A percentile compares a stretch with the other conserved stretches of the same genome.
These are phyloP conservation scores for Hagleromyces aurorensis DNA, from an alignment of 805 yeast species.

Conservation along the genomic window DNA sequence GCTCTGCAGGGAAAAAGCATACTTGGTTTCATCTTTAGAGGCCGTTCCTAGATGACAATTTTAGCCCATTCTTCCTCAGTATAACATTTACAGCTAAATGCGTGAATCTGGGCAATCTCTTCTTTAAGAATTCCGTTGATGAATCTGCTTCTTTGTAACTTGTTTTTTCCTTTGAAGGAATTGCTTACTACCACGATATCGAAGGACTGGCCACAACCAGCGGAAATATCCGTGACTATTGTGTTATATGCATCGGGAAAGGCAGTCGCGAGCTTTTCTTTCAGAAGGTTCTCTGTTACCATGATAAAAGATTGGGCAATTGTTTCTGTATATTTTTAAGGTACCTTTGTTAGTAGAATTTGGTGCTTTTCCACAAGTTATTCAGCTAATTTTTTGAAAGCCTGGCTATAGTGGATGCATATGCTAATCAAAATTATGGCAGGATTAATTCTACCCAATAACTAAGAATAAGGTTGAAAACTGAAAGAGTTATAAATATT, in stretches of 20 bases:
- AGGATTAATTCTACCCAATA: too few species aligned
- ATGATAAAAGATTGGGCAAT: too few species aligned
- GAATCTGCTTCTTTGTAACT: conserved; percentile 75
- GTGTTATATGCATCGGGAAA: conserved; percentile 27
- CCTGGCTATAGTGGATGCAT: too few species aligned
- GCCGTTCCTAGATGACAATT: conserved; percentile 16
- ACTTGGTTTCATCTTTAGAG: too few species aligned
- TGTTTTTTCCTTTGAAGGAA: conserved; percentile 71
- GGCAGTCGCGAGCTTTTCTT: conserved; percentile 18
- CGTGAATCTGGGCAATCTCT: conserved; percentile 85
- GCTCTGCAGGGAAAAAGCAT: too few species aligned
- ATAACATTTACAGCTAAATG: conserved; percentile 87
- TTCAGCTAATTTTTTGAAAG: too few species aligned
- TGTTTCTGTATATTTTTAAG: too few species aligned
- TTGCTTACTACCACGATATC: conserved; percentile 80
- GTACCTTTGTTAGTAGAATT: too few species aligned
- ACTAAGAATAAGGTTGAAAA: too few species aligned
- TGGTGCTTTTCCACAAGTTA: too few species aligned
- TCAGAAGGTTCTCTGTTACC: conserved; percentile 21
- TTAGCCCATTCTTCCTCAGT: conserved; percentile 82
- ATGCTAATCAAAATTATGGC: too few species aligned
- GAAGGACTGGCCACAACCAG: conserved; percentile 98
- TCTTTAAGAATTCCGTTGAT: conserved; percentile 74
- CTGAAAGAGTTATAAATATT: too few species aligned
- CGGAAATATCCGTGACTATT: conserved; percentile 41